Evolutionary conservation across 108 stramenopile genomes (phyloP).

Genomic region (Mediolabrus comicus): DNA sequence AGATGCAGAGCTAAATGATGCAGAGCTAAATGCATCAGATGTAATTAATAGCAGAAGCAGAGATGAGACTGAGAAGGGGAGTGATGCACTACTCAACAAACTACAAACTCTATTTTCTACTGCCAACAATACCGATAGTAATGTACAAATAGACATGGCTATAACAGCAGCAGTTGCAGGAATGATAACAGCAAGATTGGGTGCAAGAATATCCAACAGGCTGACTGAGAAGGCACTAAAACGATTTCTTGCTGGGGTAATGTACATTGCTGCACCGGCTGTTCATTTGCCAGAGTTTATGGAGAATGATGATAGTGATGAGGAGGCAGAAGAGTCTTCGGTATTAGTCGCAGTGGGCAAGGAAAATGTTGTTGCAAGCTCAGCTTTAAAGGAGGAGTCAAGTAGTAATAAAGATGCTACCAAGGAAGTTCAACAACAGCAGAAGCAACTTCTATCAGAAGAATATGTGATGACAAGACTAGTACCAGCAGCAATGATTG

Average conservation of each 20-base stretch:
- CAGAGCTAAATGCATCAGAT: no score
- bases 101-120: no score
- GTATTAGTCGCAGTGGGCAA: no score
- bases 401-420: no score
- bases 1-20: no score
- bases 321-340: no score
- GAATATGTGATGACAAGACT: background rate
- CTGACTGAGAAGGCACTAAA: background rate
- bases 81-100: no score
- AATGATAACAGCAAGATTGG: background rate
- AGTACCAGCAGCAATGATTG: background rate
- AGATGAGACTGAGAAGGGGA: no score
- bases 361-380: no score
- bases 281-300: background rate
- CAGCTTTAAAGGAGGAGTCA: no score
- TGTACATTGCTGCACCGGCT: background rate
- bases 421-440: background rate
- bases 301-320: background rate
- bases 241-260: background rate
- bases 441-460: background rate
- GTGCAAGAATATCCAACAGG: background rate
- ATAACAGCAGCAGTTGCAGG: background rate
- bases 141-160: conserved; percentile 1
- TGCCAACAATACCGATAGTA: background rate
- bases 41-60: no score